Percentiles rank a stretch among this genome's conserved stretches.
Evolutionary conservation across 2,329 filamentous ascomycete genomes (phyloP).

Genomic region (Bipolaris cookei): DNA sequence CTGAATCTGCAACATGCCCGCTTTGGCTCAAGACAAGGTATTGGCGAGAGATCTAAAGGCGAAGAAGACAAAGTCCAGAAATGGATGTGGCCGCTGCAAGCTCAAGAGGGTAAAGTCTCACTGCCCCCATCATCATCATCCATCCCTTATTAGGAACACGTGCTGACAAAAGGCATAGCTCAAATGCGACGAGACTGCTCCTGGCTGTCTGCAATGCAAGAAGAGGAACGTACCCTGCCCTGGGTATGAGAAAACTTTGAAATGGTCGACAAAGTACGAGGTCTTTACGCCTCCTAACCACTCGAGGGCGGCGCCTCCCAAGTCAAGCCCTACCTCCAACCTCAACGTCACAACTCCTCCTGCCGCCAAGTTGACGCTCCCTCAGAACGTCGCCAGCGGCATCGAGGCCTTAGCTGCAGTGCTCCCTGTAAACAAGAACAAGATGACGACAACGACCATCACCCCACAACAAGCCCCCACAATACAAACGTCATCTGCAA

Average conservation of each 20-base stretch:
- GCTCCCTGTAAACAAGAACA: conserved; percentile 40
- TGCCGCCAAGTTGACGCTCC: conserved; percentile 24
- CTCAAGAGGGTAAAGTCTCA: conserved; percentile 39
- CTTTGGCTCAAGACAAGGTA: conserved; percentile 37
- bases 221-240: conserved; percentile 54
- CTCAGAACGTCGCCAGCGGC: conserved; percentile 41
- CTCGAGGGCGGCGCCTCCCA: conserved; percentile 30
- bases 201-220: conserved; percentile 53
- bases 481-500: conserved; percentile 26
- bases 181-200: conserved; percentile 55
- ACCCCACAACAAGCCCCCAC: conserved; percentile 16
- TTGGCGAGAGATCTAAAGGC: conserved; percentile 35
- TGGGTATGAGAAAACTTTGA: conserved; percentile 55
- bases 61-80: conserved; percentile 48
- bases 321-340: conserved; percentile 17
- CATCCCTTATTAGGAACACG: neutral
- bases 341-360: conserved; percentile 14
- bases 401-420: conserved; percentile 49
- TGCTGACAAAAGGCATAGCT: conserved; percentile 39
- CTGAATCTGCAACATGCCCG: conserved; percentile 34
- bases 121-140: neutral
- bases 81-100: conserved; percentile 46
- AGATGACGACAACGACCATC: conserved; percentile 19
- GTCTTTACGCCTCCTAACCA: conserved; percentile 46
- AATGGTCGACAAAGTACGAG: conserved; percentile 59